Evolutionary conservation across 1,139 yeast species (phyloP).

Genomic region (Pichia sp.): DNA sequence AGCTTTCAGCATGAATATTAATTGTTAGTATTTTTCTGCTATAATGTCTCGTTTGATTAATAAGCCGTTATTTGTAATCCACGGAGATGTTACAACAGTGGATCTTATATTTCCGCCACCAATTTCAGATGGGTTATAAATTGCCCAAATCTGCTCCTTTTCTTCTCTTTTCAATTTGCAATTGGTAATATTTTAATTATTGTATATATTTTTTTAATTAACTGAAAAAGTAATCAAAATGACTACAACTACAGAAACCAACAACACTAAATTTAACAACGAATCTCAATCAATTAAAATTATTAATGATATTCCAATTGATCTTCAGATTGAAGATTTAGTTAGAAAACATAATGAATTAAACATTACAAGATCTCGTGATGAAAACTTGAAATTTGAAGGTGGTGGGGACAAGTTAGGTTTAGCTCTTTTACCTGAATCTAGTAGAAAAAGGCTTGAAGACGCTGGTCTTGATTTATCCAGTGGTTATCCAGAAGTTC

Average conservation of each 20-base stretch:
- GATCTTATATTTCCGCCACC: no score
- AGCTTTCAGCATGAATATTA: no score
- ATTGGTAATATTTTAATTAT: no score
- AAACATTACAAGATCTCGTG: constrained; percentile 22
- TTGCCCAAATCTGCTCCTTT: no score
- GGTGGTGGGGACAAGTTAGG: constrained; percentile 24
- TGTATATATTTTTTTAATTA: no score
- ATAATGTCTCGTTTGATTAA: no score
- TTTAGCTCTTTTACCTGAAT: constrained; percentile 31
- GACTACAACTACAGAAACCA: not conserved
- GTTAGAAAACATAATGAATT: constrained; percentile 28
- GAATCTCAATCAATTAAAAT: not conserved
- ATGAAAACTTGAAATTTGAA: not conserved
- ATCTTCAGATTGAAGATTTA: constrained; percentile 32
- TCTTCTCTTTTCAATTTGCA: no score
- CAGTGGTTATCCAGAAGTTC: constrained; percentile 38
- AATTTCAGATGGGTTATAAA: no score
- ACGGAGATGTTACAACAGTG: no score
- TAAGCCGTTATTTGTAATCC: no score
- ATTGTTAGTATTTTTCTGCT: no score
- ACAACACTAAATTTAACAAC: not conserved
- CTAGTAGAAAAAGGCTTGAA: constrained; percentile 32
- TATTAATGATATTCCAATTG: constrained; percentile 32
- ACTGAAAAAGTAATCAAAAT: not conserved
- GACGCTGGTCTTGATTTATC: constrained; percentile 36